Conservation (phyloP, 2,329 filamentous ascomycete species). For the Aspergillus uvarum region DNA sequence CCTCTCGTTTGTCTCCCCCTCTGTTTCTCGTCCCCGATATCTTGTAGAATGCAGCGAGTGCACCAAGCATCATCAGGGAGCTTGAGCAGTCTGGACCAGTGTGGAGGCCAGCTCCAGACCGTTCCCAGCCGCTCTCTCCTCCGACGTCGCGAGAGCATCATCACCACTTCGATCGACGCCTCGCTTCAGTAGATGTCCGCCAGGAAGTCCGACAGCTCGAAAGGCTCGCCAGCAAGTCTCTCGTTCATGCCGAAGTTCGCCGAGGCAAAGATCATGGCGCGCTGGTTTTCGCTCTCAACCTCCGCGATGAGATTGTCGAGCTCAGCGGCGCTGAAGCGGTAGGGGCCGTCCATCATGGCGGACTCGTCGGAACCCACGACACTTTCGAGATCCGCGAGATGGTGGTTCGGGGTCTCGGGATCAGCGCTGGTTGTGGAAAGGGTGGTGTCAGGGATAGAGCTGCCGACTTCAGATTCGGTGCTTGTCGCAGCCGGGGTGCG, state of each 20-base stretch:
- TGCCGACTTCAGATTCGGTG: conserved; percentile 9
- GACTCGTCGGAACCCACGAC: neutral
- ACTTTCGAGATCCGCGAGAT: too few relatives aligned
- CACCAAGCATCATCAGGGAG: neutral
- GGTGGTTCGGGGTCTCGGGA: neutral
- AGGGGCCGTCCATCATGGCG: neutral
- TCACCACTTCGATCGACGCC: neutral
- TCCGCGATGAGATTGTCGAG: conserved; percentile 19
- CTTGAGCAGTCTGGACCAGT: neutral
- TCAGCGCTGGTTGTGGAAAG: neutral
- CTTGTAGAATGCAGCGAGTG: neutral
- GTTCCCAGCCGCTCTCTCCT: neutral
- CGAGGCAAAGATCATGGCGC: conserved; percentile 4
- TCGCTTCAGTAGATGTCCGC: conserved; percentile 17
- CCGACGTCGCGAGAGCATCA: neutral
- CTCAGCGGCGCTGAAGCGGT: neutral
- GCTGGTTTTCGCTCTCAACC: conserved; percentile 6
- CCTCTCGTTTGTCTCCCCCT: neutral
- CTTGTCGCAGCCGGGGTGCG: conserved; percentile 9
- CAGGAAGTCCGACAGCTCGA: conserved; percentile 23
- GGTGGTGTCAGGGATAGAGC: conserved; percentile 8
- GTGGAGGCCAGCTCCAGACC: neutral
- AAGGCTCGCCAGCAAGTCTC: conserved; percentile 13
- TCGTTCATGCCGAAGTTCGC: conserved; percentile 10
- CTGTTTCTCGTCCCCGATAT: neutral